Percentiles rank a stretch among this genome's conserved stretches.
Conservation (phyloP, 2,329 filamentous ascomycete genomes). For the Phialophora chinensis region DNA sequence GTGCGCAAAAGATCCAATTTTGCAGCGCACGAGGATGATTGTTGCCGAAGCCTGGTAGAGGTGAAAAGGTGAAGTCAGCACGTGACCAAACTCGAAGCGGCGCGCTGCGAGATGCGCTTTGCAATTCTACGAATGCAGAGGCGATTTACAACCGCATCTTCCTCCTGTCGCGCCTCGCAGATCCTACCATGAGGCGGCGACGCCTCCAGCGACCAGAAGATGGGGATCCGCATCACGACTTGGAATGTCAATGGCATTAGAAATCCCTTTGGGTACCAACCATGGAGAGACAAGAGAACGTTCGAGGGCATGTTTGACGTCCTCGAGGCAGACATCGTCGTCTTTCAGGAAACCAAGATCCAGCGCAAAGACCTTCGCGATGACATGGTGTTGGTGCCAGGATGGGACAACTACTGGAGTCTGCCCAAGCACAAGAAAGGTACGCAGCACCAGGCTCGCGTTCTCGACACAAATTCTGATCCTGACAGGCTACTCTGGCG, state of each 20-base stretch:
- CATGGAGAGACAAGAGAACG: conserved; percentile 66
- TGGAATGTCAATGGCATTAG: conserved; percentile 90
- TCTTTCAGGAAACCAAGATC: conserved; percentile 97
- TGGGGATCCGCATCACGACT: conserved; percentile 80
- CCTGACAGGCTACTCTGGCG: conserved; percentile 57
- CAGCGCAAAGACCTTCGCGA: conserved; percentile 89
- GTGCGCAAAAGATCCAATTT: too few species aligned
- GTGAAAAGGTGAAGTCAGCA: too few species aligned
- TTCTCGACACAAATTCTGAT: conserved; percentile 13
- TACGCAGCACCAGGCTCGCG: conserved; percentile 42
- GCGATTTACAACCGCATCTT: too few species aligned
- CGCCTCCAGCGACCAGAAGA: conserved; percentile 43
- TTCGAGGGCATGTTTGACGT: conserved; percentile 93
- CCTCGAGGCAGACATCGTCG: conserved; percentile 87
- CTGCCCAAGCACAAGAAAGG: conserved; percentile 93
- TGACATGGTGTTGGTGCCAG: conserved; percentile 93
- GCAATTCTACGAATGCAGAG: too few species aligned
- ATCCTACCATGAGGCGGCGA: too few species aligned
- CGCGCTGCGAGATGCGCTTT: too few species aligned
- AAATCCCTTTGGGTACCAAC: conserved; percentile 83
- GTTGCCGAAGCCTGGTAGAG: too few species aligned
- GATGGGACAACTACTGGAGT: conserved; percentile 97
- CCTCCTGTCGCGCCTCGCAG: too few species aligned
- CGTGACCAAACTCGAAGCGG: too few species aligned
- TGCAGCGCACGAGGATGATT: too few species aligned